Evolutionary conservation across 768 basidiomycete genomes (phyloP).

Genomic region (Hericium alpestre): DNA sequence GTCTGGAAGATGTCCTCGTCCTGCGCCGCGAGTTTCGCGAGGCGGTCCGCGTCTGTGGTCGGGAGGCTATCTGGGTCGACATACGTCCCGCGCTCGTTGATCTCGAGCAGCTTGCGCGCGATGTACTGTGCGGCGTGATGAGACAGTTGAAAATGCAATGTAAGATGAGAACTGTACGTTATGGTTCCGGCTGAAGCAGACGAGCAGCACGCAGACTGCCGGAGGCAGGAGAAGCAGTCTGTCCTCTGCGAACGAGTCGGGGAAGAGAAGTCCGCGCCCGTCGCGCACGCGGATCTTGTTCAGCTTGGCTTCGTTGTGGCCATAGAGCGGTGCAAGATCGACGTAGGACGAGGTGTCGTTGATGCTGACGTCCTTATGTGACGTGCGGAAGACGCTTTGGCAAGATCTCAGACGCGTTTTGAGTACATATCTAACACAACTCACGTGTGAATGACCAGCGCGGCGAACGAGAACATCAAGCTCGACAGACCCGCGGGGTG

Average conservation of each 20-base stretch:
- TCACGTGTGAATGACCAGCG: conserved; percentile 71
- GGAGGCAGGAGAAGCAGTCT: conserved; percentile 73
- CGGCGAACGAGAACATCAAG: conserved; percentile 74
- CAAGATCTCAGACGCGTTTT: not conserved
- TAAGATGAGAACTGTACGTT: conserved; percentile 41
- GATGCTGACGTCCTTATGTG: conserved; percentile 50
- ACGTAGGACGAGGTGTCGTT: conserved; percentile 86
- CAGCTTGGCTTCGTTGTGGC: conserved; percentile 49
- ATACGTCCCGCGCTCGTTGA: conserved; percentile 68
- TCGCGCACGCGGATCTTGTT: conserved; percentile 44
- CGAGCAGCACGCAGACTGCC: conserved; percentile 58
- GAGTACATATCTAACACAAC: conserved; percentile 1
- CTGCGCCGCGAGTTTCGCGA: conserved; percentile 23
- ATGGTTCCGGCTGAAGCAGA: conserved; percentile 87
- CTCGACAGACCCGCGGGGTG: conserved; percentile 76
- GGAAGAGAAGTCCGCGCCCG: conserved; percentile 56
- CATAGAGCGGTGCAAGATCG: conserved; percentile 77
- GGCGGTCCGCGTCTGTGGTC: conserved; percentile 13
- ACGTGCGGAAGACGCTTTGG: conserved; percentile 72
- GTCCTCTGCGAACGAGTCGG: conserved; percentile 73
- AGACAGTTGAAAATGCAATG: not conserved
- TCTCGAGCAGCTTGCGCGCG: conserved; percentile 62
- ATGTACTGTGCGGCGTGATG: conserved; percentile 48
- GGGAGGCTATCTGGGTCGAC: conserved; percentile 40
- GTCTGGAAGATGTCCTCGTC: conserved; percentile 70